phyloP scores from a whole-genome alignment of 2,329 filamentous ascomycete species.

The Whalleya microplaca region DNA sequence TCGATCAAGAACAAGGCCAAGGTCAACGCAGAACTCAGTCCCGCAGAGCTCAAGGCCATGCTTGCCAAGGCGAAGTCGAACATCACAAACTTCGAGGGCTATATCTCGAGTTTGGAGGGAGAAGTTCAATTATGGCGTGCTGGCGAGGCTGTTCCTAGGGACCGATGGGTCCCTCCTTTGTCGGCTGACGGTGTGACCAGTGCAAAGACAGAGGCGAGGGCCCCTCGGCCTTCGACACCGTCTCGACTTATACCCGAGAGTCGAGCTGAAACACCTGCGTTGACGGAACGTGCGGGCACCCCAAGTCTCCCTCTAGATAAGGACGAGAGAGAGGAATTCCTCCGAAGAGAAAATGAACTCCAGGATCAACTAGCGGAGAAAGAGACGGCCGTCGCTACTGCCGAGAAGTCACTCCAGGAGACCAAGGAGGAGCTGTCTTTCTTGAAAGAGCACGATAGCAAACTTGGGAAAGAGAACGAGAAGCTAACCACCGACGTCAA shows the following conservation, averaged over 20 bases:
- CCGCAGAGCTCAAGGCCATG: conserved; percentile 88
- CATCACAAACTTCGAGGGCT: conserved; percentile 84
- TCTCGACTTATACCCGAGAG: conserved; percentile 58
- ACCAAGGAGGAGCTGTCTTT: conserved; percentile 84
- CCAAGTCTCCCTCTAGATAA: conserved; percentile 89
- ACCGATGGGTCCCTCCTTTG: conserved; percentile 78
- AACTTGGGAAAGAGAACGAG: conserved; percentile 88
- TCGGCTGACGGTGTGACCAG: conserved; percentile 54
- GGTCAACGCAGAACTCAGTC: conserved; percentile 97
- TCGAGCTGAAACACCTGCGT: conserved; percentile 63
- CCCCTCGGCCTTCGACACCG: conserved; percentile 57
- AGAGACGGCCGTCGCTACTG: conserved; percentile 77
- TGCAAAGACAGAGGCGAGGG: conserved; percentile 48
- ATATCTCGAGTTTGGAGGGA: conserved; percentile 80
- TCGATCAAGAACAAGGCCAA: conserved; percentile 99
- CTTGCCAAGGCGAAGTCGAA: conserved; percentile 92
- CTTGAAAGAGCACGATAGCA: conserved; percentile 83
- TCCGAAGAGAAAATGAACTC: conserved; percentile 92
- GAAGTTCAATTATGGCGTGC: conserved; percentile 87
- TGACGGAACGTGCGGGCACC: conserved; percentile 83
- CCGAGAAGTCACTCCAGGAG: conserved; percentile 80
- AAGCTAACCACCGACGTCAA: conserved; percentile 83
- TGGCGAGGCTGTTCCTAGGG: conserved; percentile 86
- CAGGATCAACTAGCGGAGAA: conserved; percentile 96
- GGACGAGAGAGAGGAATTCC: conserved; percentile 94